phyloP scores from a whole-genome alignment of 176 grass and related monocot genomes.

The Triticum turgidum region DNA sequence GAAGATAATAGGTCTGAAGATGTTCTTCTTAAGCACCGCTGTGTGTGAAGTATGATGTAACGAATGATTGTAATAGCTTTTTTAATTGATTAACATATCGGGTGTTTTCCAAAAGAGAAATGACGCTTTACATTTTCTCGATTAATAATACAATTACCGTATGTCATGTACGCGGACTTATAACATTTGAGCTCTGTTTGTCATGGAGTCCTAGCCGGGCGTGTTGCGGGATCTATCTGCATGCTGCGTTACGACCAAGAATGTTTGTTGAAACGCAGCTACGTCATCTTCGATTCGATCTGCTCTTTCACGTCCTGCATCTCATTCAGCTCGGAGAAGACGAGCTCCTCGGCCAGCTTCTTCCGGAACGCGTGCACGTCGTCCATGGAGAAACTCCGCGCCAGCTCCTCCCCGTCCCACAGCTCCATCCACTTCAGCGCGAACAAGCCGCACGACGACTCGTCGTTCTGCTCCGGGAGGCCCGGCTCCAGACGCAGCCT shows the following conservation, averaged over 20 bases:
- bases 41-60: too few relatives aligned
- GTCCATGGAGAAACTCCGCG: not conserved
- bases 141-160: not conserved
- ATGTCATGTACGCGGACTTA: not conserved
- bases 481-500: not conserved
- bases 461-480: conserved; percentile 17
- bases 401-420: conserved; percentile 24
- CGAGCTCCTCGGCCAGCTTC: conserved; percentile 22
- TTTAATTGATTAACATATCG: too few relatives aligned
- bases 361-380: conserved; percentile 20
- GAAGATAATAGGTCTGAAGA: too few relatives aligned
- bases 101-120: too few relatives aligned
- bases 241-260: not conserved
- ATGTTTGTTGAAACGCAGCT: not conserved
- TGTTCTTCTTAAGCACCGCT: too few relatives aligned
- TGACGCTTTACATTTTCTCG: too few relatives aligned
- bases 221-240: not conserved
- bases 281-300: not conserved
- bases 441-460: conserved; percentile 30
- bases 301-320: conserved; percentile 12
- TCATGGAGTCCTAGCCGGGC: not conserved
- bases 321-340: conserved; percentile 28
- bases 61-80: too few relatives aligned
- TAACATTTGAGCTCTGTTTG: not conserved
- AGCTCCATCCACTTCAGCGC: conserved; percentile 31